Evolutionary conservation across 1,284 basidiomycete species (phyloP).

Genomic region (Caloboletus inedulis): DNA sequence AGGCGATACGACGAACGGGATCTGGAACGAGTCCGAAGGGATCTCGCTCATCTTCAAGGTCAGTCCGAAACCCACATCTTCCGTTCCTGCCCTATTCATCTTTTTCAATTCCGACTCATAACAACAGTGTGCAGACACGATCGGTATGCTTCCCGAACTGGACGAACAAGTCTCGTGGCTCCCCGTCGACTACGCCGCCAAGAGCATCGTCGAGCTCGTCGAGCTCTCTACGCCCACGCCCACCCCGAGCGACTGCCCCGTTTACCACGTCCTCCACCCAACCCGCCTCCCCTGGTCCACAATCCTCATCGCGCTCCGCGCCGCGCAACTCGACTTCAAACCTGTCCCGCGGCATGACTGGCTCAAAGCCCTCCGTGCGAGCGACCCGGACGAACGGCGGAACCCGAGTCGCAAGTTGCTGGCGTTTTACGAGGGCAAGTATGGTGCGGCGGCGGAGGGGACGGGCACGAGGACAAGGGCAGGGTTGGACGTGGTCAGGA

Average conservation of each 20-base stretch:
- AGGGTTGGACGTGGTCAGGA: conserved; percentile 26
- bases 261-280: conserved; percentile 52
- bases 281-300: conserved; percentile 40
- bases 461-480: conserved; percentile 15
- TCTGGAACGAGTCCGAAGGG: conserved; percentile 63
- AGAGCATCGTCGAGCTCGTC: conserved; percentile 49
- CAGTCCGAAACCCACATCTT: too few relatives aligned
- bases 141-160: conserved; percentile 45
- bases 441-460: conserved; percentile 20
- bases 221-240: conserved; percentile 13
- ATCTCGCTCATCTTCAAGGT: conserved; percentile 37
- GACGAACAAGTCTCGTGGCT: conserved; percentile 54
- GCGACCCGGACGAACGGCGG: conserved; percentile 39
- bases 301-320: conserved; percentile 42
- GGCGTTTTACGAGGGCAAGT: conserved; percentile 38
- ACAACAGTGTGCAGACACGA: conserved; percentile 38
- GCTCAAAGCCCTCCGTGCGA: conserved; percentile 43
- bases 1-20: conserved; percentile 48
- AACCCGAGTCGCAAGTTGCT: conserved; percentile 53
- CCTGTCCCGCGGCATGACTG: conserved; percentile 43
- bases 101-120: too few relatives aligned
- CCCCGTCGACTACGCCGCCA: conserved; percentile 54
- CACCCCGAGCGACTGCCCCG: conserved; percentile 19
- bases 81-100: too few relatives aligned
- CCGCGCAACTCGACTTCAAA: conserved; percentile 44